Percentiles rank a stretch among this genome's conserved stretches.
Conservation (phyloP, 1,284 basidiomycete genomes). For the Schizophyllum amplum region DNA sequence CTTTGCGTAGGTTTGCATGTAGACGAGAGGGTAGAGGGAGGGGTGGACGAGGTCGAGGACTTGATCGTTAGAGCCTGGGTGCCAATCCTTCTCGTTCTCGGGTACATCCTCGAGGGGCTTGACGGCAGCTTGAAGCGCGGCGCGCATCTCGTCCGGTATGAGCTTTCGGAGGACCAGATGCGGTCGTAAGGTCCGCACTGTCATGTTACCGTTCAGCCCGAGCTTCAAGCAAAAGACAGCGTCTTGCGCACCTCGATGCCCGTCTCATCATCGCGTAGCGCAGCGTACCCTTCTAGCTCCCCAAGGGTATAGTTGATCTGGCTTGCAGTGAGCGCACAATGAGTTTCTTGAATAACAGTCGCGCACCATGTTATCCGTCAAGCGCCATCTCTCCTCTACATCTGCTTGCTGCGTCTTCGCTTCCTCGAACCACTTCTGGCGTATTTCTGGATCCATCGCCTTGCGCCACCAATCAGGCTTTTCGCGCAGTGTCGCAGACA, state of each 20-base stretch:
- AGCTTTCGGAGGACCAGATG: slow-evolving; percentile 14
- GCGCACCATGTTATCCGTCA: slow-evolving; percentile 1
- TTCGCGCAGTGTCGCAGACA: slow-evolving; percentile 12
- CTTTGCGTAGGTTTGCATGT: slow-evolving; percentile 16
- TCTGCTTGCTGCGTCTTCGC: slow-evolving; percentile 5
- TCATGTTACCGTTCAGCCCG: neutral
- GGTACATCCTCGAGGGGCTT: slow-evolving; percentile 28
- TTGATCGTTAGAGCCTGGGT: slow-evolving; percentile 32
- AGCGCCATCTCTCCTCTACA: neutral
- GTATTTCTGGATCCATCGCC: slow-evolving; percentile 7
- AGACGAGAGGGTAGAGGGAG: slow-evolving; percentile 31
- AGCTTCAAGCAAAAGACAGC: neutral
- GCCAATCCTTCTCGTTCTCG: slow-evolving; percentile 34
- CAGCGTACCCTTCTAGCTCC: slow-evolving; percentile 12
- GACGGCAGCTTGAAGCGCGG: slow-evolving; percentile 17
- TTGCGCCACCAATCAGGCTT: slow-evolving; percentile 13
- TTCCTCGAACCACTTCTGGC: slow-evolving; percentile 12
- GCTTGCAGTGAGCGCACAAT: neutral
- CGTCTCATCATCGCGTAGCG: slow-evolving; percentile 9
- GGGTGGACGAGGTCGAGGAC: slow-evolving; percentile 40
- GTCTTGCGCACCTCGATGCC: slow-evolving; percentile 13
- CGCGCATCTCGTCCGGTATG: slow-evolving; percentile 10
- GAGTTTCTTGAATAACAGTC: neutral
- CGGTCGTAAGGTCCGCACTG: slow-evolving; percentile 9
- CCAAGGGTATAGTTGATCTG: slow-evolving; percentile 15